These are phyloP conservation scores for Suillus brevipes DNA, from an alignment of 768 basidiomycete species.

Conservation along the genomic window DNA sequence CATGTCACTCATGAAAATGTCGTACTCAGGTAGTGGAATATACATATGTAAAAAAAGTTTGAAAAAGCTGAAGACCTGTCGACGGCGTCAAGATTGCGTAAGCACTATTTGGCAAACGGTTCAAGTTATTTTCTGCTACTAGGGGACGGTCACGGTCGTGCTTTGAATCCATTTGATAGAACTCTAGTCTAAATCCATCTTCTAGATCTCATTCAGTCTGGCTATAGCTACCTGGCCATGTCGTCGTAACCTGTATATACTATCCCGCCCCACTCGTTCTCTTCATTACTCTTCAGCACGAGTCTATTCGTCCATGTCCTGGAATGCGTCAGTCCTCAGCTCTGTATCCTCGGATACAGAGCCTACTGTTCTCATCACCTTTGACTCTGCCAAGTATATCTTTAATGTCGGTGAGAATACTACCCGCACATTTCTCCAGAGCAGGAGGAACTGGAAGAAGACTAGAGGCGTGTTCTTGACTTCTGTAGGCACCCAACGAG, in stretches of 20 bases:
- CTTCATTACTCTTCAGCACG: neutral
- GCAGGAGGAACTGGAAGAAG: slow-evolving; percentile 62
- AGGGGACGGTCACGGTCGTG: neutral
- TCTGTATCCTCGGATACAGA: slow-evolving; percentile 74
- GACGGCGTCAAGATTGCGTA: neutral
- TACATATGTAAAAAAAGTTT: too few relatives aligned
- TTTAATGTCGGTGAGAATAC: slow-evolving; percentile 89
- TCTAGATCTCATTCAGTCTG: neutral
- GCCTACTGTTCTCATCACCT: slow-evolving; percentile 71
- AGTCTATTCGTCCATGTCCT: slow-evolving; percentile 43
- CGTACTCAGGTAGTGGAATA: too few relatives aligned
- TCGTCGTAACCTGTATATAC: neutral
- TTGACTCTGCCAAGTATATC: slow-evolving; percentile 79
- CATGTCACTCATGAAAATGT: neutral
- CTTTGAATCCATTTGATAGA: neutral
- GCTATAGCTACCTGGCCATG: neutral
- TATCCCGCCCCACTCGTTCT: neutral
- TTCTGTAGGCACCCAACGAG: slow-evolving; percentile 57
- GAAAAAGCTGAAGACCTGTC: too few relatives aligned
- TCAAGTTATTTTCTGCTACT: neutral
- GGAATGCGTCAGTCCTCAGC: slow-evolving; percentile 63
- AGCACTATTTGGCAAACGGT: neutral
- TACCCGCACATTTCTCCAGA: slow-evolving; percentile 71
- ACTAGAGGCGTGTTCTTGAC: slow-evolving; percentile 74
- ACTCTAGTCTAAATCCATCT: neutral